Base-by-base conservation (phyloP, 225 moss, liverwort and hornwort species). In the Ulota crispa region DNA sequence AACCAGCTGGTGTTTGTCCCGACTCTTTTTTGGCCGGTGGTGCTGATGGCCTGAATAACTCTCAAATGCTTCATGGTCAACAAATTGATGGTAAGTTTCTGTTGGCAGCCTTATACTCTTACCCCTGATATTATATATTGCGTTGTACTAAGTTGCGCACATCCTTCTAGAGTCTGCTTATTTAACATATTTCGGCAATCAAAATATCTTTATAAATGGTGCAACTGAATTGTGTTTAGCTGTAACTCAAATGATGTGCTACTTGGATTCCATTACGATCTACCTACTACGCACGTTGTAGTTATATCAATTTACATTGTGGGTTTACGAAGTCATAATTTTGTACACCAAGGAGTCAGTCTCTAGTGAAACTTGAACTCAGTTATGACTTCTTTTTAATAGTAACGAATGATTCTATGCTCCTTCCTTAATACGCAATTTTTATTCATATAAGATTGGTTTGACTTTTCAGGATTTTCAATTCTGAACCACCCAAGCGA, bases 1-100 rank as follows among this genome's bases (percentile, higher is more conserved):
- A 88, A 75, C 94, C 98, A 72, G 73, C 89, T 60, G 98, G 98
- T 81, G 98, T 99, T 81, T 99, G 98, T 82, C 98, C 98, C 21
- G 96, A 99, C 81, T 93, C 86, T 14, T 85, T 95, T 45, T 94
- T 94, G 67, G 81, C 94, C 27, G 94, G 91, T 54, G 87, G 85
- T 73, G 73, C 66, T 4, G 75, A 78, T 63, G 86, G 88, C 62
- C 91, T 87, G 27, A 93, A 93, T 70, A 91, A 87, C 67, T 88
- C 91, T 47, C 85, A 79, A 81, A 90, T 99, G 87, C 71, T 93
- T 9, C 77, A 99, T 89, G 96, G 95, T 50, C 98, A 94, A 81
- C 91, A 96, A 86, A 90, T 94, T 77, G 98, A 99, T 85, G 87
- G 87, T 87, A 82, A 76, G 82, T 67, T 78, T 78, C 50, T 56